A percentile compares a stretch with the other conserved stretches of the same genome.
Conservation (phyloP, 2,329 filamentous ascomycete species). For the Gnomoniopsis smithogilvyi region DNA sequence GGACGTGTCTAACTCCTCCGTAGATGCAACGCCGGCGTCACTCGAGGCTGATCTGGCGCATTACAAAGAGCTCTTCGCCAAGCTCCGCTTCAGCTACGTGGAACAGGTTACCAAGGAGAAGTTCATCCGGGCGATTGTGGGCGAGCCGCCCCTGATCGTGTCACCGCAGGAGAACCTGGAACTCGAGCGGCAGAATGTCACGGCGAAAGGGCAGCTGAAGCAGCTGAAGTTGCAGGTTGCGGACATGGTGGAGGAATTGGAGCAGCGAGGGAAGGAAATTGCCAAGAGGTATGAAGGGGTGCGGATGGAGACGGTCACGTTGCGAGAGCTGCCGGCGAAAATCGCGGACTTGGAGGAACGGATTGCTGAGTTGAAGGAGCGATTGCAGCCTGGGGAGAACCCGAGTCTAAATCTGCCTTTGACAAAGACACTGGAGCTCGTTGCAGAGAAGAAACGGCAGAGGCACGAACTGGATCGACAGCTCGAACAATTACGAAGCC, state of each 20-base stretch:
- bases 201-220: conserved; percentile 73
- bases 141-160: conserved; percentile 83
- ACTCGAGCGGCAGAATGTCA: conserved; percentile 65
- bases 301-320: conserved; percentile 42
- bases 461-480: conserved; percentile 58
- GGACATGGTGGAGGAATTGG: conserved; percentile 69
- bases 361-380: conserved; percentile 42
- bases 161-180: conserved; percentile 77
- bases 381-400: conserved; percentile 35
- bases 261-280: conserved; percentile 59
- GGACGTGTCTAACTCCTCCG: conserved; percentile 64
- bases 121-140: conserved; percentile 89
- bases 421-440: conserved; percentile 51
- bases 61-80: conserved; percentile 93
- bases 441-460: conserved; percentile 49
- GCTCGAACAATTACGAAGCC: conserved; percentile 59
- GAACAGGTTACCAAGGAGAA: conserved; percentile 99
- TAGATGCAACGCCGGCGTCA: conserved; percentile 69
- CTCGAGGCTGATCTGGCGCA: conserved; percentile 82
- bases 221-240: conserved; percentile 76
- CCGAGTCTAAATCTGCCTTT: conserved; percentile 54
- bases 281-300: conserved; percentile 50
- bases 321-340: conserved; percentile 50
- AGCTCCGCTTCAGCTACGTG: conserved; percentile 94
- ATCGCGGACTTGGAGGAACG: conserved; percentile 45